phyloP scores from a whole-genome alignment of 2,329 filamentous ascomycete species.

The Scleromitrula shiraiana region DNA sequence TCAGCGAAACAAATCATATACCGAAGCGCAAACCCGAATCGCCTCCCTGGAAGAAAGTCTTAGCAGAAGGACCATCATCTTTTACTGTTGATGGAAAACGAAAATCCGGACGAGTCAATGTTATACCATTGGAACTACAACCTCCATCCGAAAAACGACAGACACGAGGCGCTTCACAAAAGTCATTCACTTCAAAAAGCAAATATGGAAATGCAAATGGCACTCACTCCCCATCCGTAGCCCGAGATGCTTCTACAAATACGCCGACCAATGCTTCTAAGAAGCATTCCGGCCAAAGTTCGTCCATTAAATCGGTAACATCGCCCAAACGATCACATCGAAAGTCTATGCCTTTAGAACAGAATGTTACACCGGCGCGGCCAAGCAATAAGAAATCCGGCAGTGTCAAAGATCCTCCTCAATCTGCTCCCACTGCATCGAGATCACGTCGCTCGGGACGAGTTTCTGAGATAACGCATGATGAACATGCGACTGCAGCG shows the following conservation, averaged over 20 bases:
- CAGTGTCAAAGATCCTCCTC: constrained; percentile 14
- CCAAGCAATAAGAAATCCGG: constrained; percentile 17
- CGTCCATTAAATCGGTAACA: constrained; percentile 14
- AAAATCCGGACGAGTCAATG: constrained; percentile 58
- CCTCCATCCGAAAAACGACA: constrained; percentile 42
- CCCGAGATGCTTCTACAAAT: constrained; percentile 15
- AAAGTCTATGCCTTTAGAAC: constrained; percentile 24
- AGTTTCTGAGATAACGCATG: constrained; percentile 16
- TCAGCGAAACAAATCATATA: constrained; percentile 39
- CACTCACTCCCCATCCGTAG: constrained; percentile 12
- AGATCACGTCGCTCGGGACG: constrained; percentile 22
- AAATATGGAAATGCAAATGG: constrained; percentile 22
- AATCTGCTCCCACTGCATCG: constrained; percentile 15
- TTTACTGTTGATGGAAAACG: constrained; percentile 67
- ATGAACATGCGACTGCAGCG: constrained; percentile 12
- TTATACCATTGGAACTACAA: constrained; percentile 44
- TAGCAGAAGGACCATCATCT: constrained; percentile 78
- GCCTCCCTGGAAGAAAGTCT: constrained; percentile 87
- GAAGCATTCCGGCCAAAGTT: constrained; percentile 15
- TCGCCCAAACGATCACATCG: constrained; percentile 26
- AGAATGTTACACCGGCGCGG: constrained; percentile 18
- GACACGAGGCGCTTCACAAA: constrained; percentile 40
- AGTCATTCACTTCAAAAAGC: constrained; percentile 22
- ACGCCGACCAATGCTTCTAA: constrained; percentile 17
- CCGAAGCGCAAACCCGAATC: constrained; percentile 52